Conservation (phyloP, 2,329 filamentous ascomycete genomes). For the Exophiala calicioides region DNA sequence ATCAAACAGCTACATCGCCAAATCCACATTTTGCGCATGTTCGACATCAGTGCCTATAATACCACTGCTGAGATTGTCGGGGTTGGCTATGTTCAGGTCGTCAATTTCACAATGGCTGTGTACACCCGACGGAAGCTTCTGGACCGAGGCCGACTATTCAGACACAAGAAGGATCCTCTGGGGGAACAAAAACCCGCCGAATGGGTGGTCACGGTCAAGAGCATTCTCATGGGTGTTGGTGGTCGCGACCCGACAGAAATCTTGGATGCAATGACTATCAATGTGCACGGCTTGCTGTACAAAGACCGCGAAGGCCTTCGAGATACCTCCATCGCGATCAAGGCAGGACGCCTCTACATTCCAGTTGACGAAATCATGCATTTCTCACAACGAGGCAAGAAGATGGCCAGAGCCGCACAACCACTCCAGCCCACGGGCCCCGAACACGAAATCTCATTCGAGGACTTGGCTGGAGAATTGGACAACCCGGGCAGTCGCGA, state of each 20-base stretch:
- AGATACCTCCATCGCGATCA: constrained; percentile 86
- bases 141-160: constrained; percentile 84
- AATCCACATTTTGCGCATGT: constrained; percentile 83
- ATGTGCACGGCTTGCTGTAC: constrained; percentile 88
- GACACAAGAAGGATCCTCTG: constrained; percentile 68
- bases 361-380: constrained; percentile 81
- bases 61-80: constrained; percentile 74
- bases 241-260: constrained; percentile 83
- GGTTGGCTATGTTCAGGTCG: constrained; percentile 81
- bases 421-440: constrained; percentile 38
- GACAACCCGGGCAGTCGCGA: constrained; percentile 66
- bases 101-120: constrained; percentile 79
- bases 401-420: constrained; percentile 41
- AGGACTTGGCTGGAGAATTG: constrained; percentile 73
- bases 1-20: constrained; percentile 84
- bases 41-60: constrained; percentile 83
- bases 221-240: constrained; percentile 83
- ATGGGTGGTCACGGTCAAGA: constrained; percentile 86
- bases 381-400: constrained; percentile 59
- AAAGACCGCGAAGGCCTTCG: constrained; percentile 81
- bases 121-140: constrained; percentile 91
- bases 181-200: constrained; percentile 76
- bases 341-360: constrained; percentile 85
- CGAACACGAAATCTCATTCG: constrained; percentile 63
- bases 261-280: constrained; percentile 82